phyloP scores from a whole-genome alignment of 2,329 filamentous ascomycete genomes.

The Colletotrichum aenigma region DNA sequence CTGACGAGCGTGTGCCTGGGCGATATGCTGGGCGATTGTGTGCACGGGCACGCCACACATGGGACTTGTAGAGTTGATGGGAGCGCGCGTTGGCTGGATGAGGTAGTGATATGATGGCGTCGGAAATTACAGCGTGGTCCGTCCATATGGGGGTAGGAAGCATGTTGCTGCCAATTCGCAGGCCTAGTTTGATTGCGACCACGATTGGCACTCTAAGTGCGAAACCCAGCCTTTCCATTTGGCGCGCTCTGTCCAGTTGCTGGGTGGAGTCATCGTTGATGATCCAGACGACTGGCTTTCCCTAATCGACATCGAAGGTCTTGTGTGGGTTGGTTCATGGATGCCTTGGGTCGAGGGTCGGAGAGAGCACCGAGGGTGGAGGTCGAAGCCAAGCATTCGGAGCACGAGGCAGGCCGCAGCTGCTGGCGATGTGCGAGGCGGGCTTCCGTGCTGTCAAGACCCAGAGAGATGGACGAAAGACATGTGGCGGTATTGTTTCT shows the following conservation, averaged over 20 bases:
- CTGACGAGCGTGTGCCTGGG: slow-evolving; percentile 13
- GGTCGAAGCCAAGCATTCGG: background rate
- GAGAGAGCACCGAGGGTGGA: background rate
- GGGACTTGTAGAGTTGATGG: background rate
- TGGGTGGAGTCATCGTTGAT: slow-evolving; percentile 3
- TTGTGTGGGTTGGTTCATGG: background rate
- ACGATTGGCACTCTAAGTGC: background rate
- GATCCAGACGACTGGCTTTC: background rate
- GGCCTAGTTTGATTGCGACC: slow-evolving; percentile 7
- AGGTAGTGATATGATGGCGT: slow-evolving; percentile 14
- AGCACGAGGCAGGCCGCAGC: background rate
- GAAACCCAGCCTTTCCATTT: background rate
- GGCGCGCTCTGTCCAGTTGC: slow-evolving; percentile 11
- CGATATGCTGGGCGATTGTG: slow-evolving; percentile 14
- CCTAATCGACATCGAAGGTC: background rate
- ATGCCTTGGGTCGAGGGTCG: background rate
- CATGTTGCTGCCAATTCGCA: slow-evolving; percentile 8
- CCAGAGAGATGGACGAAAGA: background rate
- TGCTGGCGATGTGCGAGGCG: background rate
- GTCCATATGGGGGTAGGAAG: background rate
- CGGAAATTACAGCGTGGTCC: slow-evolving; percentile 18
- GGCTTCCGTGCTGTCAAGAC: background rate
- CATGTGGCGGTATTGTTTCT: background rate
- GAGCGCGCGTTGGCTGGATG: slow-evolving; percentile 12
- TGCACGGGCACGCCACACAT: slow-evolving; percentile 22